A percentile compares a stretch with the other conserved stretches of the same genome.
Conservation (phyloP, 129 eudicot genomes). For the Gnaphalium uliginosum region DNA sequence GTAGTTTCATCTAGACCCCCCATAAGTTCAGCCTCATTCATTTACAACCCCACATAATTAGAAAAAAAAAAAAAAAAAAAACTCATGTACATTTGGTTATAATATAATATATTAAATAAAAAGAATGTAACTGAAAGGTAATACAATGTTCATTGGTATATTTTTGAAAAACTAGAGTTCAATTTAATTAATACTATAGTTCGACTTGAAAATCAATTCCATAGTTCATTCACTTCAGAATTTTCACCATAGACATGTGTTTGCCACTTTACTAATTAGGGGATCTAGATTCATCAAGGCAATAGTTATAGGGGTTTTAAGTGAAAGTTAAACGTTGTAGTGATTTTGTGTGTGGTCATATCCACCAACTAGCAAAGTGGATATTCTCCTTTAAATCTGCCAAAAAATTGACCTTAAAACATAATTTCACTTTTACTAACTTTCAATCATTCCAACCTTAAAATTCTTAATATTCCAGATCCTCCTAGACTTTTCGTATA, state of each 20-base stretch:
- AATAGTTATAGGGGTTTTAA: neutral
- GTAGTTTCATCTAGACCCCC: neutral
- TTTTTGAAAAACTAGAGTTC: neutral
- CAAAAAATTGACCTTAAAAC: conserved; percentile 15
- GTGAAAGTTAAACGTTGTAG: neutral
- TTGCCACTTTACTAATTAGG: neutral
- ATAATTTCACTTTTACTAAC: neutral
- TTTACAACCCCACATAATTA: neutral
- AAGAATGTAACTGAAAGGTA: neutral
- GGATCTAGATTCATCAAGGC: neutral
- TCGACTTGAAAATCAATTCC: no score
- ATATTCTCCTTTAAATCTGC: conserved; percentile 21
- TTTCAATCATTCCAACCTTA: neutral
- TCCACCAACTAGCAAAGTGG: conserved; percentile 19
- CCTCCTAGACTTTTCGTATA: neutral
- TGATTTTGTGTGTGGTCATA: conserved; percentile 5
- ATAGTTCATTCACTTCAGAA: neutral
- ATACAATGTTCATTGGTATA: no score
- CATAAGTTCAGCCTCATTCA: neutral
- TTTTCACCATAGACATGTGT: neutral
- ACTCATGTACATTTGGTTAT: neutral
- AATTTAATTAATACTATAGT: no score
- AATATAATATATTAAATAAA: no score
- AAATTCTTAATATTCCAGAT: no score
- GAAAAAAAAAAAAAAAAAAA: no score